Conservation (phyloP, 2,329 filamentous ascomycete genomes). For the Diaporthe sp. region DNA sequence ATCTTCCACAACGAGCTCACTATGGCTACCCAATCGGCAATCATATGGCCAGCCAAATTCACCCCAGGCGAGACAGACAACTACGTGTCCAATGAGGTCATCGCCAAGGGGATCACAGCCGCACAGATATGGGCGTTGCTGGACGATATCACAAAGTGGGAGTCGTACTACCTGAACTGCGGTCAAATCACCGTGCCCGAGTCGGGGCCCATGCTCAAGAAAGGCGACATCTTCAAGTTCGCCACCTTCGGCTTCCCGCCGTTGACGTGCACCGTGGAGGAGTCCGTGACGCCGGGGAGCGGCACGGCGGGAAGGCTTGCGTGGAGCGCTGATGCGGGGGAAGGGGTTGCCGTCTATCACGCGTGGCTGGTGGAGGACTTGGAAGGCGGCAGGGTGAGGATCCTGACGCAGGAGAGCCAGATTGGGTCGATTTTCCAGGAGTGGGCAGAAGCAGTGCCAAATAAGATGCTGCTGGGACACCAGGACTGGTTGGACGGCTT, state of each 20-base stretch:
- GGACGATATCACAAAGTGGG: conserved; percentile 47
- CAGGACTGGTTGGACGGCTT: conserved; percentile 50
- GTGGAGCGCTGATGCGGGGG: conserved; percentile 45
- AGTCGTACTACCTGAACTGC: conserved; percentile 48
- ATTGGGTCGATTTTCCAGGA: conserved; percentile 46
- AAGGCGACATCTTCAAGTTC: conserved; percentile 48
- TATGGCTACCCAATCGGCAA: conserved; percentile 42
- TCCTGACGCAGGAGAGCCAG: conserved; percentile 50
- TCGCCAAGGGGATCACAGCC: conserved; percentile 47
- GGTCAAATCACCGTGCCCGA: conserved; percentile 46
- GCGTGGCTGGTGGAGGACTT: conserved; percentile 49
- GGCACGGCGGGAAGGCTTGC: conserved; percentile 45
- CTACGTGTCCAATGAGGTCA: conserved; percentile 50
- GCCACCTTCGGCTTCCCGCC: conserved; percentile 50
- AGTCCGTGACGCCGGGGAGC: conserved; percentile 44
- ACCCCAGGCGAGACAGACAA: conserved; percentile 50
- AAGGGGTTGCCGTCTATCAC: conserved; percentile 48
- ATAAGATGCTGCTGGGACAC: conserved; percentile 48
- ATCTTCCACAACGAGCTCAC: not conserved
- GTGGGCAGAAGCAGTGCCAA: conserved; percentile 45
- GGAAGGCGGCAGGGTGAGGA: conserved; percentile 47
- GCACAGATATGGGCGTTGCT: conserved; percentile 47
- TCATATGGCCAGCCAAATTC: conserved; percentile 48
- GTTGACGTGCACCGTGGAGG: conserved; percentile 45
- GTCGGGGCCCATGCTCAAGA: conserved; percentile 45